These are phyloP conservation scores for Gossypium herbaceum DNA, from an alignment of 345 rosid genomes.

Conservation along the genomic window DNA sequence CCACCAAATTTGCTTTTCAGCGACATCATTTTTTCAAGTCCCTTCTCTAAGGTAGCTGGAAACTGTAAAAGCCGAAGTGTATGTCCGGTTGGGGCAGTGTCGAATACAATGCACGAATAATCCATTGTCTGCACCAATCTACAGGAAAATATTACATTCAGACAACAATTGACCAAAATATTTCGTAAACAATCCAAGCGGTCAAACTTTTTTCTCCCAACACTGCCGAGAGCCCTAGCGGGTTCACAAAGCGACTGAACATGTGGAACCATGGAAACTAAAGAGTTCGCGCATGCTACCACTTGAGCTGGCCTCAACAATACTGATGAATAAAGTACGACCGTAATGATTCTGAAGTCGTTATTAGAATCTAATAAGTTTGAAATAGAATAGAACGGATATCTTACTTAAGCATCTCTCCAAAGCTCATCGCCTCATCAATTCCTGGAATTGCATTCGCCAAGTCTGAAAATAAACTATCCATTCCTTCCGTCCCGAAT, in stretches of 20 bases:
- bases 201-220: too few species aligned
- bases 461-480: conserved; percentile 78
- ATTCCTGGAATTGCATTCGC: conserved; percentile 98
- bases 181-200: too few species aligned
- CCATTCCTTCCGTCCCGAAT: conserved; percentile 73
- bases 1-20: conserved; percentile 94
- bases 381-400: background rate
- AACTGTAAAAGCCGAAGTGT: conserved; percentile 93
- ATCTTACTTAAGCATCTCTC: conserved; percentile 91
- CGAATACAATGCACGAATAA: conserved; percentile 88
- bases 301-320: too few species aligned
- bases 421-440: conserved; percentile 99
- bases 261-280: background rate
- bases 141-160: conserved; percentile 14
- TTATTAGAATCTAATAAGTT: background rate
- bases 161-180: background rate
- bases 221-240: too few species aligned
- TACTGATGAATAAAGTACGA: too few species aligned
- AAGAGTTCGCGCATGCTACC: background rate
- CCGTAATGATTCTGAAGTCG: too few species aligned
- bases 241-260: too few species aligned
- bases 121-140: conserved; percentile 99
- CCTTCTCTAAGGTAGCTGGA: conserved; percentile 93
- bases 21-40: conserved; percentile 83
- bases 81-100: conserved; percentile 99